A percentile compares a stretch with the other conserved stretches of the same genome.
Evolutionary conservation across 208 protist species (phyloP).

Genomic region (Trichomonas tenax): DNA sequence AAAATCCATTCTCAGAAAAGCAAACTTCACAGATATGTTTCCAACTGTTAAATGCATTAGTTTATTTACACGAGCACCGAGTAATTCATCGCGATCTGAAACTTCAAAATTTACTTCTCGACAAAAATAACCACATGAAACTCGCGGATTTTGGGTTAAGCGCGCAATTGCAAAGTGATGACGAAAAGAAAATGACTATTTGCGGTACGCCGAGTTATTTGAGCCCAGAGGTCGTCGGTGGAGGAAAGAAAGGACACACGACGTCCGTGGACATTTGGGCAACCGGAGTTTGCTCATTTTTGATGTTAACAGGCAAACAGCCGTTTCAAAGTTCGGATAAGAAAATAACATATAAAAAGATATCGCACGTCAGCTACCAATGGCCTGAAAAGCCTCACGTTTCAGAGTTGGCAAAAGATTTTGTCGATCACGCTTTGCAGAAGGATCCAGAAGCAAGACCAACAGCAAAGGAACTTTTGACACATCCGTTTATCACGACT

Average conservation of each 20-base stretch:
- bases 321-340: slow-evolving; percentile 90
- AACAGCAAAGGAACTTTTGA: slow-evolving; percentile 59
- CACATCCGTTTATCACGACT: slow-evolving; percentile 61
- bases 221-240: slow-evolving; percentile 25
- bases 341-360: slow-evolving; percentile 79
- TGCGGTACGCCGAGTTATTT: slow-evolving; percentile 31
- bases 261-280: slow-evolving; percentile 91
- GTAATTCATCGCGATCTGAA: slow-evolving; percentile 91
- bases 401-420: slow-evolving; percentile 52
- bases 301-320: slow-evolving; percentile 65
- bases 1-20: slow-evolving; percentile 37
- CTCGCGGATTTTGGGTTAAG: slow-evolving; percentile 81
- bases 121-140: slow-evolving; percentile 60
- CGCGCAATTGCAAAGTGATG: slow-evolving; percentile 61
- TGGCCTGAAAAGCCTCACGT: slow-evolving; percentile 61
- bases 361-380: slow-evolving; percentile 68
- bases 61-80: slow-evolving; percentile 25
- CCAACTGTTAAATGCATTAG: background rate
- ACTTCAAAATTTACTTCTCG: slow-evolving; percentile 79
- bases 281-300: slow-evolving; percentile 80
- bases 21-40: background rate
- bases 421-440: slow-evolving; percentile 62
- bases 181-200: slow-evolving; percentile 60
- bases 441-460: slow-evolving; percentile 58
- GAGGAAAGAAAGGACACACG: slow-evolving; percentile 59